A percentile compares a stretch with the other conserved stretches of the same genome.
Conservation (phyloP, 805 yeast genomes). For the Candida namnaoensis region DNA sequence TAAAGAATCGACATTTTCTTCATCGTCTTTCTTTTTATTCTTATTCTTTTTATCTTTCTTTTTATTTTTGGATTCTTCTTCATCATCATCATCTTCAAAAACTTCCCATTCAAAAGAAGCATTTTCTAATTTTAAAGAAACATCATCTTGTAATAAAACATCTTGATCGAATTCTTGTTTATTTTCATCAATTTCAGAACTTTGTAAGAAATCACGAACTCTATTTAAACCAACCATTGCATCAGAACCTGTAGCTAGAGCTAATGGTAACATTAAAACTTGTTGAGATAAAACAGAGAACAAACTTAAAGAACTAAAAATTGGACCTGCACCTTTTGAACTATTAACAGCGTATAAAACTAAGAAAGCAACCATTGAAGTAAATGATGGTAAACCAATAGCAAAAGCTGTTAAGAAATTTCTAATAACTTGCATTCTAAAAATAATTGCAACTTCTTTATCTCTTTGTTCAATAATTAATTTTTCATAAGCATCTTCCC, state of each 20-base stretch:
- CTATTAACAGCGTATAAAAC: conserved; percentile 28
- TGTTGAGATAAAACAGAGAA: conserved; percentile 56
- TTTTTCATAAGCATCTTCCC: conserved; percentile 71
- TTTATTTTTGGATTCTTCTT: not conserved
- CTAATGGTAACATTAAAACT: conserved; percentile 62
- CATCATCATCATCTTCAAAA: conserved; percentile 23
- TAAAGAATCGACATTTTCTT: not conserved
- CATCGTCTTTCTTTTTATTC: conserved; percentile 1
- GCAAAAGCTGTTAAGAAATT: conserved; percentile 44
- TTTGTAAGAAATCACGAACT: conserved; percentile 42
- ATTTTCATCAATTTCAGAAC: conserved; percentile 31
- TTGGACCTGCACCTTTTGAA: conserved; percentile 43
- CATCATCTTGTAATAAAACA: conserved; percentile 8
- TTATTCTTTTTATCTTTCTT: not conserved
- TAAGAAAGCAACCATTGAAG: conserved; percentile 47
- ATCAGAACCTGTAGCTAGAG: conserved; percentile 61
- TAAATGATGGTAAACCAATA: conserved; percentile 36
- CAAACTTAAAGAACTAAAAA: conserved; percentile 64
- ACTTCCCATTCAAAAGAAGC: conserved; percentile 67
- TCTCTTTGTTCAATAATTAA: conserved; percentile 43
- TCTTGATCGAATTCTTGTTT: conserved; percentile 23
- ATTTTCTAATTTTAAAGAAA: conserved; percentile 39
- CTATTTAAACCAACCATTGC: conserved; percentile 55
- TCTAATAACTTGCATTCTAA: conserved; percentile 52
- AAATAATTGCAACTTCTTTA: conserved; percentile 48